Conservation (phyloP, 2,329 filamentous ascomycete genomes). For the Thelonectria olida region DNA sequence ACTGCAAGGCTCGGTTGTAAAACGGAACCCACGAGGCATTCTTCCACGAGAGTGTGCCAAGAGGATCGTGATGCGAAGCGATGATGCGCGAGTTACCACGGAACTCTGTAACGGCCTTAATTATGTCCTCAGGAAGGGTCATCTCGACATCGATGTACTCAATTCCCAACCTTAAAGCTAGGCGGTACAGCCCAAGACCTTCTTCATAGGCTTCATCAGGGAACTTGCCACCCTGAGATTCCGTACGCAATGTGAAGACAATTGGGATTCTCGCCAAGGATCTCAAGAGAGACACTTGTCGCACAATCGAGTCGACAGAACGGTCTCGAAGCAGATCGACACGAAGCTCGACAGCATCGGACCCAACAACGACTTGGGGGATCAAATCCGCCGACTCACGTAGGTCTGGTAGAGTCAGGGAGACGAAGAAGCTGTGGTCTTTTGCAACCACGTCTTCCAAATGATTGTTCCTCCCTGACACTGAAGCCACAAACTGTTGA, state of each 20-base stretch:
- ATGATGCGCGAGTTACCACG: slow-evolving; percentile 85
- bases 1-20: slow-evolving; percentile 90
- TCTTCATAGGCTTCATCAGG: slow-evolving; percentile 79
- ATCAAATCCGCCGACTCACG: slow-evolving; percentile 70
- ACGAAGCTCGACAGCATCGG: slow-evolving; percentile 93
- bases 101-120: slow-evolving; percentile 71
- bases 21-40: slow-evolving; percentile 91
- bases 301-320: slow-evolving; percentile 78
- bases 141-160: slow-evolving; percentile 96
- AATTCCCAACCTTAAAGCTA: slow-evolving; percentile 83
- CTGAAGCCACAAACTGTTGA: slow-evolving; percentile 49
- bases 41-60: slow-evolving; percentile 82
- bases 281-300: slow-evolving; percentile 83
- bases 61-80: slow-evolving; percentile 92
- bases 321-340: slow-evolving; percentile 87
- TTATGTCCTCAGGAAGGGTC: slow-evolving; percentile 79
- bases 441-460: slow-evolving; percentile 56
- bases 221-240: slow-evolving; percentile 87
- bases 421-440: slow-evolving; percentile 90
- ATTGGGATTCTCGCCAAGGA: slow-evolving; percentile 78
- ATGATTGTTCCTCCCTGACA: slow-evolving; percentile 56
- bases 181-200: slow-evolving; percentile 77
- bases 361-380: slow-evolving; percentile 79
- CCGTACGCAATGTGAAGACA: slow-evolving; percentile 91
- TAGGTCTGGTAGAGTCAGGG: slow-evolving; percentile 84